Base-by-base conservation (phyloP, 805 yeast genomes). In the Hagleromyces aurorensis region DNA sequence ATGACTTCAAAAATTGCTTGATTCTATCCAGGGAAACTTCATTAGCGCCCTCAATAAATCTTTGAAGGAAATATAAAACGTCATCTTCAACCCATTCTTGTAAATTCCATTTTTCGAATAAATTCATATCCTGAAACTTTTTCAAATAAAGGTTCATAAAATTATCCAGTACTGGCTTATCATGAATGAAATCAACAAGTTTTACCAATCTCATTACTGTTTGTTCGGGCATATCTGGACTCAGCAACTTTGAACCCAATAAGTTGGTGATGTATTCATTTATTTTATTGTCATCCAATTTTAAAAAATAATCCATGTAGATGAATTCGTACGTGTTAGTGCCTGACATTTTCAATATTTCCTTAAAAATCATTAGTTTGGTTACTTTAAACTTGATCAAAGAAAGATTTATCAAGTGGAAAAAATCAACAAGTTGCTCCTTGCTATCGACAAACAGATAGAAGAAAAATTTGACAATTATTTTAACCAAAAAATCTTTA, bases 161-260 rank as follows among this genome's bases (percentile, higher is more conserved):
- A 25, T 38, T 44, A 6, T 38, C 41, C 4, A 50, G 32, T 2
- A 47, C 42, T 10, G 31, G 31, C 7, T 34, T 17, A 4, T 29
- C 31, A 9, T 49, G 48, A 9, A 37, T 30, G 7, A 23, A 17
- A 18, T 35, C 27, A 12, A 48, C 43, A 16, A 46, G 39, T 9
- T 27, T 30, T 6, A 41, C 26, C 5, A 50, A 30, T n/a, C 40
- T 25, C n/a, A 25, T 18, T 19, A 43, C 34, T 7, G 40, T 46
- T 5, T 13, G 21, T 6, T 30, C 8, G n/a, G 43, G 18, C 26
- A 49, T 36, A 16, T 27, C 33, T 6, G 41, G 32, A 4, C 48
- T 35, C 13, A 48, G 27, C n/a, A 50, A 27, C 26, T 37, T 43
- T 4, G 55, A 45, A 6, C 52, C 46, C 14, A 50, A 33, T 43